phyloP scores from a whole-genome alignment of 257 asterid genomes.

The Solanum appendiculatum region DNA sequence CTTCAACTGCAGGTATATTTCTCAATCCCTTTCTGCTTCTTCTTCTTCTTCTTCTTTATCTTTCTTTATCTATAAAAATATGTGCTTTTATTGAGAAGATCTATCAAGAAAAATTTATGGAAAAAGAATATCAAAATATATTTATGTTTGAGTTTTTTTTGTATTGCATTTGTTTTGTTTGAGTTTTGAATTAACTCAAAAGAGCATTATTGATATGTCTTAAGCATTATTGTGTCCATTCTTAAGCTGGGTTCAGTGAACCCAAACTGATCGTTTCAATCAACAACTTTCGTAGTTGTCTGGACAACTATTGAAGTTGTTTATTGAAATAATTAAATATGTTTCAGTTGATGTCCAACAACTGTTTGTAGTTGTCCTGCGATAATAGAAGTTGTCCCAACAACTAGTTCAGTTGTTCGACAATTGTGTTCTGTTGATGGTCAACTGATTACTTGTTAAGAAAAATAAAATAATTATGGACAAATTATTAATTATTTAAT shows the following conservation, averaged over 20 bases:
- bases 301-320: not conserved
- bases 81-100: not conserved
- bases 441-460: not conserved
- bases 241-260: not conserved
- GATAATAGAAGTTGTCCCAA: not conserved
- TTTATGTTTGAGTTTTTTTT: too few species aligned
- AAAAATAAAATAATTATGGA: not conserved
- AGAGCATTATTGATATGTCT: not conserved
- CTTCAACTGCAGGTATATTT: not conserved
- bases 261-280: not conserved
- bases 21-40: not conserved
- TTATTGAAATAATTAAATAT: too few species aligned
- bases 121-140: too few species aligned
- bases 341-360: not conserved
- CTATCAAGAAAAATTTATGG: not conserved
- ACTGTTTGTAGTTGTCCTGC: not conserved
- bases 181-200: not conserved
- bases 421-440: not conserved
- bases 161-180: too few species aligned
- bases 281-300: not conserved
- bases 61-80: too few species aligned
- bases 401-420: not conserved
- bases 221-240: not conserved
- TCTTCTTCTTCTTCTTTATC: too few species aligned
- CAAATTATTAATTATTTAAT: too few species aligned